phyloP scores from a whole-genome alignment of 768 basidiomycete genomes.

The Suillus subalutaceus region DNA sequence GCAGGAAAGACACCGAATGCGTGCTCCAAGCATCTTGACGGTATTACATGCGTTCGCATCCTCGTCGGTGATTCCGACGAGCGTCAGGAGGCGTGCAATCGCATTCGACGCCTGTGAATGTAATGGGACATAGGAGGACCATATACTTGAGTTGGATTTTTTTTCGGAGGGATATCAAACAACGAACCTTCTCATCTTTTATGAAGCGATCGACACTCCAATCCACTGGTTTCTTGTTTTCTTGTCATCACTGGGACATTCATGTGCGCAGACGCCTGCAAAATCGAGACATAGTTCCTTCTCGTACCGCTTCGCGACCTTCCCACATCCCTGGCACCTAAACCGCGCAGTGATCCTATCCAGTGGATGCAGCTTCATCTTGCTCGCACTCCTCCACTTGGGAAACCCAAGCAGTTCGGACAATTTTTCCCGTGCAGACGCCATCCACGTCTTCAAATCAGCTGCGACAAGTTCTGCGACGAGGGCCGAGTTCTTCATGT shows the following conservation, averaged over 20 bases:
- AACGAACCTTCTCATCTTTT: conserved; percentile 58
- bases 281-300: conserved; percentile 57
- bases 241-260: conserved; percentile 40
- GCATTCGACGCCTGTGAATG: conserved; percentile 49
- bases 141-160: background rate
- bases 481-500: conserved; percentile 32
- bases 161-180: background rate
- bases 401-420: conserved; percentile 50
- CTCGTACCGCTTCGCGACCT: conserved; percentile 35
- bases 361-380: conserved; percentile 52
- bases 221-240: conserved; percentile 25
- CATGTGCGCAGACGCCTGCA: conserved; percentile 58
- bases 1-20: conserved; percentile 55
- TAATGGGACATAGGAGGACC: background rate
- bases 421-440: conserved; percentile 45
- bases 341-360: conserved; percentile 63
- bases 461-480: conserved; percentile 41
- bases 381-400: conserved; percentile 53
- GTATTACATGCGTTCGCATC: conserved; percentile 23
- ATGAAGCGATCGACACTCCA: conserved; percentile 59
- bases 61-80: conserved; percentile 35
- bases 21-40: conserved; percentile 28
- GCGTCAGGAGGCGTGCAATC: conserved; percentile 40
- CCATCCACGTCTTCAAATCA: conserved; percentile 54
- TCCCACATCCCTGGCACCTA: conserved; percentile 54